Evolutionary conservation across 2,329 filamentous ascomycete species (phyloP), one percentile per base, ranked within the genome.

Genomic region (Penicillium vulpinum): DNA sequence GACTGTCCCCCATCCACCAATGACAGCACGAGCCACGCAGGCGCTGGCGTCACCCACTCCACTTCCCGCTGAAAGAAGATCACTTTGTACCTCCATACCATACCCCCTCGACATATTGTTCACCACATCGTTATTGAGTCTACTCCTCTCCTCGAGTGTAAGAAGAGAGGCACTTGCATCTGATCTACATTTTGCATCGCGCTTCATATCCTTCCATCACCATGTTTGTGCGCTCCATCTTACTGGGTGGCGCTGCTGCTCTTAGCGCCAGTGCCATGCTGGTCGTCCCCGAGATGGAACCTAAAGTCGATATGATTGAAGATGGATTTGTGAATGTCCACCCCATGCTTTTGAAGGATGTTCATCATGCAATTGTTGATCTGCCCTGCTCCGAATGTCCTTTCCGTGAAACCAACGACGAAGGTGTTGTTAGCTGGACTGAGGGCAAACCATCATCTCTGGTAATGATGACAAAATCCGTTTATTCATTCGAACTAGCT

Each of bases 311-410:
- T 35, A 45, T 15, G 8, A 35, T 35, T 44, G 49, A 68, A 31
- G 59, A 59, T 33, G 66, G 62, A 36, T 60, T 72, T 18, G 54
- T 65, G 48, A 60, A 59, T 21, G 41, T 72, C 13, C 59, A 67
- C 40, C 70, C 67, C 0, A 24, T 70, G 22, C 64, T 70, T 38
- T 51, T 63, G 15, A 62, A 67, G 29, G 59, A 70, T 44, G 61
- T 66, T 13, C 66, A 67, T 45, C 59, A 69, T 46, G 61, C 69
- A 33, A 58, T 64, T 21, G 55, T 77, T 43, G 67, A 70, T 26
- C 63, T 77, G 21, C 58, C 63, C 44, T 78, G 75, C 61, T 64
- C 67, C 31, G 72, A 76, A 41, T 78, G 75, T 52, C 75, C 75
- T 1, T 74, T 77, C 62, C 70, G 70, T 31, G 65, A 71, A 57